Percentiles rank a stretch among this genome's conserved stretches.
Evolutionary conservation across 306 rosid species (phyloP).

Genomic region (Prosopis cineraria): DNA sequence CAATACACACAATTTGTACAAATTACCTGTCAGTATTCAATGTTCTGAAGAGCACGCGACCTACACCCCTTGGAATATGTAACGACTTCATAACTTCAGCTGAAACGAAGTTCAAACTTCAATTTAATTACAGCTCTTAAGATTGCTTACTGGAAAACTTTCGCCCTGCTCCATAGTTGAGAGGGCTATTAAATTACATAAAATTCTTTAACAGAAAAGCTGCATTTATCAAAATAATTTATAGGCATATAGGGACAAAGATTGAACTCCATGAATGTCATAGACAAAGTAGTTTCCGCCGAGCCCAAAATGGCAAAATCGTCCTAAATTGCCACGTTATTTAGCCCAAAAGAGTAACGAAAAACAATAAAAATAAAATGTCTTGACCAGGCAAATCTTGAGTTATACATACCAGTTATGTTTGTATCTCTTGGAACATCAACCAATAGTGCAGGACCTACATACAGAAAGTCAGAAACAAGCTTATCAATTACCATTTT

Average conservation of each 20-base stretch:
- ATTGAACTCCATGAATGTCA: not conserved
- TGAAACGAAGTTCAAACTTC: slow-evolving; percentile 35
- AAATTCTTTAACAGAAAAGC: not conserved
- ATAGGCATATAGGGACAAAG: not conserved
- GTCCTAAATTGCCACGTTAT: not conserved
- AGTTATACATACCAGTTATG: slow-evolving; percentile 67
- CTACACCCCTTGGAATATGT: slow-evolving; percentile 72
- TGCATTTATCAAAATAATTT: not conserved
- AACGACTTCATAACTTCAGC: slow-evolving; percentile 84
- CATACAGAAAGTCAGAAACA: slow-evolving; percentile 13
- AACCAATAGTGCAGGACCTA: slow-evolving; percentile 79
- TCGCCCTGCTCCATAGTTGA: slow-evolving; percentile 1
- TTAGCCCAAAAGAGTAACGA: not conserved
- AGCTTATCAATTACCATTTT: slow-evolving; percentile 8
- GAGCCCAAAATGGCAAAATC: slow-evolving; percentile 1
- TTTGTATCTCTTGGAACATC: slow-evolving; percentile 82
- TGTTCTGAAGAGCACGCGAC: slow-evolving; percentile 80
- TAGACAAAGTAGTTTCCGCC: not conserved
- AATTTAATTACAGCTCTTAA: slow-evolving; percentile 7
- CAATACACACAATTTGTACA: slow-evolving; percentile 7
- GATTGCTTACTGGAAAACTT: not conserved
- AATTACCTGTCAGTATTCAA: slow-evolving; percentile 75
- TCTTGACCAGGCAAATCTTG: not conserved
- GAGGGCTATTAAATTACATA: not conserved
- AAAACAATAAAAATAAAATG: slow-evolving; percentile 1